Conservation (phyloP, 1,284 basidiomycete genomes). For the Coniophora puteana region DNA sequence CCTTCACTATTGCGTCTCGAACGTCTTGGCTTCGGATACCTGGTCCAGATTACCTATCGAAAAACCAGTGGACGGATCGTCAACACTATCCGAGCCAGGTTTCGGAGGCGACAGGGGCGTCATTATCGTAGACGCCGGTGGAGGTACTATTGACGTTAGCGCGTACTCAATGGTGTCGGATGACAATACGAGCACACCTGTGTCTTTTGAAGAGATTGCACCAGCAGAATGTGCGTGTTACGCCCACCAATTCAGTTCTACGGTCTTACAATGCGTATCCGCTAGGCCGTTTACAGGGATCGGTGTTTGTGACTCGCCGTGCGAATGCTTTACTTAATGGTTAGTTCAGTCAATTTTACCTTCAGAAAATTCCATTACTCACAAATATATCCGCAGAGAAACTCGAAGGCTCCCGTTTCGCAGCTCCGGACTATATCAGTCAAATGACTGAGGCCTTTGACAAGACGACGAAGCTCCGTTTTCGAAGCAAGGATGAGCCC, state of each 20-base stretch:
- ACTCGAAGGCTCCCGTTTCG: constrained; percentile 26
- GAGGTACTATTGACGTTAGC: constrained; percentile 50
- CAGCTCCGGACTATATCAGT: constrained; percentile 29
- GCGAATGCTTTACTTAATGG: constrained; percentile 31
- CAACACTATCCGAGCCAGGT: constrained; percentile 6
- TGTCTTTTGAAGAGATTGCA: constrained; percentile 33
- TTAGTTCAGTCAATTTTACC: constrained; percentile 9
- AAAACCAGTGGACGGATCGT: background rate
- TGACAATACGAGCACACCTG: constrained; percentile 5
- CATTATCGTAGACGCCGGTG: constrained; percentile 52
- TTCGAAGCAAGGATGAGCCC: constrained; percentile 33
- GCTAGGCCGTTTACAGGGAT: constrained; percentile 21
- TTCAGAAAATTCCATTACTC: background rate
- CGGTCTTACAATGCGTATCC: background rate
- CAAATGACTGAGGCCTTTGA: constrained; percentile 43
- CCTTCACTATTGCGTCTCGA: constrained; percentile 40
- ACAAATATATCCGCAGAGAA: constrained; percentile 22
- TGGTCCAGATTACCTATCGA: constrained; percentile 28
- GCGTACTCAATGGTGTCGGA: constrained; percentile 31
- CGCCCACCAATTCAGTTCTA: background rate
- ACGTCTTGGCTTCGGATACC: constrained; percentile 26
- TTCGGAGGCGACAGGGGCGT: constrained; percentile 34
- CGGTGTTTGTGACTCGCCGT: constrained; percentile 32
- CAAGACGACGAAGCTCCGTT: constrained; percentile 42
- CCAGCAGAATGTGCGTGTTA: constrained; percentile 33